Conservation (phyloP, 2,329 filamentous ascomycete species). For the Berkeleyomyces basicola region DNA sequence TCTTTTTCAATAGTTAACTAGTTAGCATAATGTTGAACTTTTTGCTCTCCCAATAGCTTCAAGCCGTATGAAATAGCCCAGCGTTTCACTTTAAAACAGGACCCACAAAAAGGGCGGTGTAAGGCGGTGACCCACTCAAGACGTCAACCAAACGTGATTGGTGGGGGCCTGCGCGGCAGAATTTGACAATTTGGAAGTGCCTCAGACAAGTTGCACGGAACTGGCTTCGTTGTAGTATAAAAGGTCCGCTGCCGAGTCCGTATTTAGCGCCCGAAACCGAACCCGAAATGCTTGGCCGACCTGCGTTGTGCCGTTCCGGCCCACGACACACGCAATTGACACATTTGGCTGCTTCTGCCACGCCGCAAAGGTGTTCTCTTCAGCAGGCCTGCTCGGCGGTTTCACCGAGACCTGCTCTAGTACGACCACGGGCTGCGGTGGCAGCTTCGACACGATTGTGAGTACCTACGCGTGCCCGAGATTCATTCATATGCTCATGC, state of each 20-base stretch:
- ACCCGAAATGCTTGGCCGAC: conserved; percentile 5
- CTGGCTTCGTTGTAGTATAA: not conserved
- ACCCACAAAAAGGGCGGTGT: conserved; percentile 7
- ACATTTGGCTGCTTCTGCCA: not conserved
- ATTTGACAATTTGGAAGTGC: not conserved
- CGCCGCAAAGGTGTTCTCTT: not conserved
- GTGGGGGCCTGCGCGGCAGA: not conserved
- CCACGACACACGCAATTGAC: not conserved
- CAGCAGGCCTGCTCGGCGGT: not conserved
- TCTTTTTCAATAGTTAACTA: not conserved
- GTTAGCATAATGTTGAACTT: not conserved
- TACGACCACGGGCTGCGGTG: not conserved
- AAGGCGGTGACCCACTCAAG: not conserved
- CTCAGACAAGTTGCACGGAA: not conserved
- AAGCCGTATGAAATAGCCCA: not conserved
- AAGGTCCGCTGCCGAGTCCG: not conserved
- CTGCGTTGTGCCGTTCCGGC: conserved; percentile 2
- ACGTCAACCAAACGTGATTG: not conserved
- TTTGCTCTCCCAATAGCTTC: not conserved
- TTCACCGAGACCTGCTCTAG: not conserved
- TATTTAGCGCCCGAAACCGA: not conserved
- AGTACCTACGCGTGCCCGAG: not conserved
- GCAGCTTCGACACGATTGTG: not conserved
- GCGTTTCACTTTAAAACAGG: not conserved
- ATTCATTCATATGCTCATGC: not conserved